A percentile compares a stretch with the other conserved stretches of the same genome.
Conservation (phyloP, 2,329 filamentous ascomycete species). For the Tetracladium maxilliforme region DNA sequence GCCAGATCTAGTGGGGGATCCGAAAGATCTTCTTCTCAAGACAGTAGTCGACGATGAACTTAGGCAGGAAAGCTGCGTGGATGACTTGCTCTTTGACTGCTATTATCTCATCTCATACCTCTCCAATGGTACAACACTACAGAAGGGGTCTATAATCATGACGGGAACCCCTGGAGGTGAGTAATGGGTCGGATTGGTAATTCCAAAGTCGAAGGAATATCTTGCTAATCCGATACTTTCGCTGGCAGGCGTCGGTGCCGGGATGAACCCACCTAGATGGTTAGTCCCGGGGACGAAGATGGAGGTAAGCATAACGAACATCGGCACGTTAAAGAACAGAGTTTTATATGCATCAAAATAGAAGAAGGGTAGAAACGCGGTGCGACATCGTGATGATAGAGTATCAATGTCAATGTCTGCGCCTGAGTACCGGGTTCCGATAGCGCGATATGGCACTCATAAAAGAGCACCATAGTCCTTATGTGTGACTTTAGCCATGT, state of each 20-base stretch:
- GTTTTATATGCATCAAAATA: constrained; percentile 6
- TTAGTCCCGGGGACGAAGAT: constrained; percentile 6
- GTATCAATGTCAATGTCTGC: too few species aligned
- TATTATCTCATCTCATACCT: constrained; percentile 25
- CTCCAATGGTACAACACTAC: constrained; percentile 24
- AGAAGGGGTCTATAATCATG: constrained; percentile 29
- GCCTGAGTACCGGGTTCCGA: too few species aligned
- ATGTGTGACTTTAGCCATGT: too few species aligned
- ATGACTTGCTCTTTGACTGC: constrained; percentile 30
- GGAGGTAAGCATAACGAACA: constrained; percentile 6
- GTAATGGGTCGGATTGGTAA: too few species aligned
- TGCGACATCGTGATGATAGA: too few species aligned
- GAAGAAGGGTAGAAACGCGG: too few species aligned
- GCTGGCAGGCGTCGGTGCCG: constrained; percentile 27
- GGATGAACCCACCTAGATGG: constrained; percentile 17
- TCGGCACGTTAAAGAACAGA: constrained; percentile 7
- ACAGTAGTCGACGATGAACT: constrained; percentile 26
- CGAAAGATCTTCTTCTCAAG: constrained; percentile 10
- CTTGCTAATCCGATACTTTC: too few species aligned
- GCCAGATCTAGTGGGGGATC: constrained; percentile 4
- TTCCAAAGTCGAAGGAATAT: too few species aligned
- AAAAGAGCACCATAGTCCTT: too few species aligned
- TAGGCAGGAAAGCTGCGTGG: constrained; percentile 22
- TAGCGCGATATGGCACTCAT: too few species aligned
- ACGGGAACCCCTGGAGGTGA: constrained; percentile 37